Evolutionary conservation across 2,329 filamentous ascomycete genomes (phyloP).

Genomic region (Talaromyces verruculosus): DNA sequence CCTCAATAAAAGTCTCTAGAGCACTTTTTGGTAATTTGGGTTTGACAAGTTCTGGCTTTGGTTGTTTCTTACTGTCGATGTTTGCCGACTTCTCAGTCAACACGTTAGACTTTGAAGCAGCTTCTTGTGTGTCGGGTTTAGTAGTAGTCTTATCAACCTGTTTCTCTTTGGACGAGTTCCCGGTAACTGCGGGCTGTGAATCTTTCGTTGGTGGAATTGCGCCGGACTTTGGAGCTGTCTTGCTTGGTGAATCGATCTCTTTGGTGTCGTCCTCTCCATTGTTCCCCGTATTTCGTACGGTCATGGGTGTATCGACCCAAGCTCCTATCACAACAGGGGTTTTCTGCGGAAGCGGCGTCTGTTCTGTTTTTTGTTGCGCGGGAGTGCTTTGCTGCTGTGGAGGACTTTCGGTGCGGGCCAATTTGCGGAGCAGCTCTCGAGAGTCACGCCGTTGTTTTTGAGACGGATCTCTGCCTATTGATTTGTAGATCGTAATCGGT

Average conservation of each 20-base stretch:
- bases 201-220: neutral
- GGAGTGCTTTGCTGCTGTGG: conserved; percentile 34
- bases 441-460: conserved; percentile 37
- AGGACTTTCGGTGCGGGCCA: conserved; percentile 42
- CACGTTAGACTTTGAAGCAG: neutral
- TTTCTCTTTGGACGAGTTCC: neutral
- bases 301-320: conserved; percentile 50
- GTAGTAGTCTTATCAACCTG: neutral
- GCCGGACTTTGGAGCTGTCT: conserved; percentile 14
- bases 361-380: conserved; percentile 33
- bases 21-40: conserved; percentile 45
- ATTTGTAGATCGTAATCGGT: conserved; percentile 39
- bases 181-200: neutral
- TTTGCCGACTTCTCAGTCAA: conserved; percentile 18
- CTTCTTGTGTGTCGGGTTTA: conserved; percentile 4
- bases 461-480: conserved; percentile 33
- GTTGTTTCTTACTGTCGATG: conserved; percentile 19
- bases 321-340: conserved; percentile 48
- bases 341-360: conserved; percentile 40
- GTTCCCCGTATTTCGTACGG: conserved; percentile 34
- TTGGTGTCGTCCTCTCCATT: conserved; percentile 25
- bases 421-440: conserved; percentile 43
- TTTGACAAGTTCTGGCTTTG: conserved; percentile 32
- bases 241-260: conserved; percentile 28
- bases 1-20: conserved; percentile 43